A percentile compares a stretch with the other conserved stretches of the same genome.
Evolutionary conservation across 495 filamentous ascomycete genomes (phyloP).

Genomic region (Podospora pseudoanserina): DNA sequence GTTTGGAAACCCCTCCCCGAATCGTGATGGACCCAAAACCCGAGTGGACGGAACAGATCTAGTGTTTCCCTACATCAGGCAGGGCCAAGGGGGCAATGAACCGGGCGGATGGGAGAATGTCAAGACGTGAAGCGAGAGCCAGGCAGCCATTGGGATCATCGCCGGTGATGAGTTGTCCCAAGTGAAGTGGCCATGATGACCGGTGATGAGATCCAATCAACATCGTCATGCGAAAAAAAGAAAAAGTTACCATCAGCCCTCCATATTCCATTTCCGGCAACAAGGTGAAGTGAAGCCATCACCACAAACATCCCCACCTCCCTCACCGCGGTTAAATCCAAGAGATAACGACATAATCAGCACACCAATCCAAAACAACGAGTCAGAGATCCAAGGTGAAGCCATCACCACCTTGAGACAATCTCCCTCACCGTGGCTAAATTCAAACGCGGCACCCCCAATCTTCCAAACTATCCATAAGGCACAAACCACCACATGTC

Average conservation of each 20-base stretch:
- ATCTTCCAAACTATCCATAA: background rate
- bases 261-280: background rate
- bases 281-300: slow-evolving; percentile 7
- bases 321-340: background rate
- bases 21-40: background rate
- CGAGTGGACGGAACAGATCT: background rate
- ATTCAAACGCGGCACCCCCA: background rate
- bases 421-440: background rate
- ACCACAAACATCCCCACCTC: background rate
- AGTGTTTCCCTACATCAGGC: background rate
- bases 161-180: background rate
- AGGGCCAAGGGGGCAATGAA: background rate
- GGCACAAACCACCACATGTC: background rate
- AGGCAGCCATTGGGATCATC: background rate
- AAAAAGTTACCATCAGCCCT: background rate
- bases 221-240: background rate
- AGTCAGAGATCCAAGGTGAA: background rate
- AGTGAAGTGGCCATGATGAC: background rate
- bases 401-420: background rate
- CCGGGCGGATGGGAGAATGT: background rate
- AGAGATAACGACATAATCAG: background rate
- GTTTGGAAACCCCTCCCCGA: background rate
- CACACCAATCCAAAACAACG: background rate
- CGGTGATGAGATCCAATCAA: slow-evolving; percentile 1
- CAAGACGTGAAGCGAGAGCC: background rate